A percentile compares a stretch with the other conserved stretches of the same genome.
These are phyloP conservation scores for Penicillium sp. DNA, from an alignment of 2,329 filamentous ascomycete species.

Conservation along the genomic window DNA sequence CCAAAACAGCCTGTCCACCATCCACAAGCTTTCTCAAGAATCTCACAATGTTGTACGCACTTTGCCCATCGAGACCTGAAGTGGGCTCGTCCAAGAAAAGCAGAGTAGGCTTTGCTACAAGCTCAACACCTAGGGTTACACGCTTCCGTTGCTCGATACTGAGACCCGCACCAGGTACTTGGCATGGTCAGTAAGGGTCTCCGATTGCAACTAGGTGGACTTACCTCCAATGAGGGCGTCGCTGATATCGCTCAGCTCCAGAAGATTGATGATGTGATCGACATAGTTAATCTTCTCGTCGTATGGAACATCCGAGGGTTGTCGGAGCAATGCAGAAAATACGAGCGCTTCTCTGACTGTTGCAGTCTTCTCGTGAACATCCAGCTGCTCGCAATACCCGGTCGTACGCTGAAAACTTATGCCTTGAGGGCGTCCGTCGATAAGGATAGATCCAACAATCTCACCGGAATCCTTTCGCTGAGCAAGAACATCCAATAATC, in stretches of 20 bases:
- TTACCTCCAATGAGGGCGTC: slow-evolving; percentile 57
- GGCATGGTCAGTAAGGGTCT: slow-evolving; percentile 6
- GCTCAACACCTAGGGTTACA: slow-evolving; percentile 57
- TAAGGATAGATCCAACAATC: slow-evolving; percentile 41
- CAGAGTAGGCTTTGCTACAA: slow-evolving; percentile 57
- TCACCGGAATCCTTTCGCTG: slow-evolving; percentile 44
- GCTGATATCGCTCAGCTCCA: slow-evolving; percentile 61
- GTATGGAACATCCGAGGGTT: slow-evolving; percentile 50
- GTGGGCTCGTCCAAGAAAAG: slow-evolving; percentile 60
- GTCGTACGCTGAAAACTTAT: slow-evolving; percentile 49
- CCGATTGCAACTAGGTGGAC: neutral
- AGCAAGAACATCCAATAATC: slow-evolving; percentile 43
- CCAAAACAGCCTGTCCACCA: slow-evolving; percentile 62
- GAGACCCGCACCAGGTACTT: slow-evolving; percentile 52
- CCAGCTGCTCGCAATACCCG: slow-evolving; percentile 57
- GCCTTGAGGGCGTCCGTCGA: slow-evolving; percentile 41
- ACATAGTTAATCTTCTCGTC: slow-evolving; percentile 62
- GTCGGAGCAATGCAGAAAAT: slow-evolving; percentile 61
- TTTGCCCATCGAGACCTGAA: slow-evolving; percentile 62
- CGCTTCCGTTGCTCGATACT: slow-evolving; percentile 64
- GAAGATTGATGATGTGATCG: slow-evolving; percentile 59
- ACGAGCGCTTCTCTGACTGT: slow-evolving; percentile 61
- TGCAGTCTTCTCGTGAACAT: slow-evolving; percentile 59
- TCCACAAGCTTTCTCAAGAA: slow-evolving; percentile 64
- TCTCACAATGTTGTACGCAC: slow-evolving; percentile 53